Evolutionary conservation across 164 flowering plant species (phyloP).

Genomic region (Magnolia kwangsiensis): DNA sequence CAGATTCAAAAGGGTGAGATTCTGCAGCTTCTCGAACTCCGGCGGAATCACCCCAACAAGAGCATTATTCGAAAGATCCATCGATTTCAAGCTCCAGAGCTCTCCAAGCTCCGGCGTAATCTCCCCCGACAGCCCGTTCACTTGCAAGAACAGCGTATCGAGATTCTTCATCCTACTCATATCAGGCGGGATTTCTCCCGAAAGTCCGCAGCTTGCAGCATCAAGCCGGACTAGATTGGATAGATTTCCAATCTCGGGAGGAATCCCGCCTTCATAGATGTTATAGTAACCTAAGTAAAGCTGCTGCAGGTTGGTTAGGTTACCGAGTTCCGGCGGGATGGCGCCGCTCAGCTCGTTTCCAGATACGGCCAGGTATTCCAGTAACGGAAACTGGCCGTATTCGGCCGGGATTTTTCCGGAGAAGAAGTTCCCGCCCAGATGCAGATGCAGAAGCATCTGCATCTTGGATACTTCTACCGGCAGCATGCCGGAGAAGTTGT

Average conservation of each 20-base stretch:
- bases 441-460: conserved; percentile 54
- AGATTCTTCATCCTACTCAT: conserved; percentile 66
- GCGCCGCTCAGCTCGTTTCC: conserved; percentile 77
- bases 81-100: conserved; percentile 69
- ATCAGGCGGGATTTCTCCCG: conserved; percentile 81
- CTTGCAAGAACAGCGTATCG: conserved; percentile 82
- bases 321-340: conserved; percentile 75
- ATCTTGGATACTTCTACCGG: conserved; percentile 48
- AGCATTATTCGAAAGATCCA: conserved; percentile 87
- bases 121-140: conserved; percentile 64
- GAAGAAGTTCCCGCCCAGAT: conserved; percentile 89
- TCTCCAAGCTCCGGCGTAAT: conserved; percentile 62
- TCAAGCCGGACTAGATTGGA: conserved; percentile 61
- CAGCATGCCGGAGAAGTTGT: conserved; percentile 67
- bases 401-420: conserved; percentile 63
- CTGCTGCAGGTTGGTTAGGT: conserved; percentile 56
- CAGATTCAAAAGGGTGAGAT: conserved; percentile 76
- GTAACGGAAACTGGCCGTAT: conserved; percentile 50
- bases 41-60: conserved; percentile 74
- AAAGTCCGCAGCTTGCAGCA: conserved; percentile 71
- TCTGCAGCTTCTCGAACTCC: conserved; percentile 51
- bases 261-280: conserved; percentile 62
- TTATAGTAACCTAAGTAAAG: conserved; percentile 89
- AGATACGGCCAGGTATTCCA: conserved; percentile 85
- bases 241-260: conserved; percentile 73